Conservation (phyloP, 129 eudicot species). For the Tagetes erecta region DNA sequence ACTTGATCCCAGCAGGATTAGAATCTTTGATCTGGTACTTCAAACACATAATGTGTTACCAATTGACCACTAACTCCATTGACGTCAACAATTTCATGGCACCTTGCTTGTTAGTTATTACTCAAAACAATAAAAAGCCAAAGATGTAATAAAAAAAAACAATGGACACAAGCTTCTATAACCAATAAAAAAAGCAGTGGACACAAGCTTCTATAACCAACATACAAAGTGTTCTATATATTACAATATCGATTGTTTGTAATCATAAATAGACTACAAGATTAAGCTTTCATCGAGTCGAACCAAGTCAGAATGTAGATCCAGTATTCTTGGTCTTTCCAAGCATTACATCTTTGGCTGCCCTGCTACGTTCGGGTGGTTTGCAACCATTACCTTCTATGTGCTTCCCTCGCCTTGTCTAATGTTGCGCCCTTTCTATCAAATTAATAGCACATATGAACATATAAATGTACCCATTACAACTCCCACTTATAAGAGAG, state of each 20-base stretch:
- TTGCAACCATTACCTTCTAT: constrained; percentile 84
- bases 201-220: background rate
- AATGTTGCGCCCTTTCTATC: constrained; percentile 58
- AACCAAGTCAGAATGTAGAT: constrained; percentile 37
- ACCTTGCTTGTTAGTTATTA: background rate
- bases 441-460: background rate
- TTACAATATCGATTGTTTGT: constrained; percentile 9
- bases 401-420: constrained; percentile 80
- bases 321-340: constrained; percentile 54
- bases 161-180: background rate
- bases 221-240: background rate
- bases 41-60: no score
- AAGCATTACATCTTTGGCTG: constrained; percentile 79
- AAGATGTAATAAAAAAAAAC: constrained; percentile 1
- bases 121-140: background rate
- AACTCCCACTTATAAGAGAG: no score
- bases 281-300: background rate
- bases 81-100: background rate
- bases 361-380: constrained; percentile 87
- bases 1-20: background rate
- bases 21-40: no score
- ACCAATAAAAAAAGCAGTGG: no score
- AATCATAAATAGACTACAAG: background rate
- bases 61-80: no score
- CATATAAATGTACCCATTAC: no score